phyloP scores from a whole-genome alignment of 495 filamentous ascomycete genomes.

The Rhizodiscina lignyota region DNA sequence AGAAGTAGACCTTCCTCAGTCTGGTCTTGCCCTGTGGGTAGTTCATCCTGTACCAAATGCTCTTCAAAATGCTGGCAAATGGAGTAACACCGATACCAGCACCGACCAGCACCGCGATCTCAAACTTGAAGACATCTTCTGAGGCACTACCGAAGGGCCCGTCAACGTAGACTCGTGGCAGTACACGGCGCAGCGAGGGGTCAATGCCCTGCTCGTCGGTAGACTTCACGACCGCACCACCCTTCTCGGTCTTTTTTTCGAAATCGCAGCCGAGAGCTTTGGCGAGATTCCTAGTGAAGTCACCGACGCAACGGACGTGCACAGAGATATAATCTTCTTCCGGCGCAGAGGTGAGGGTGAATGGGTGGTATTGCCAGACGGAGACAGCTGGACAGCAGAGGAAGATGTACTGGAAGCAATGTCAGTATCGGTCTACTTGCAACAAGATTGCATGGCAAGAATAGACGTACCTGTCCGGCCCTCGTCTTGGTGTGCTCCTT shows the following conservation, averaged over 20 bases:
- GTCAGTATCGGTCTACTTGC: slow-evolving; percentile 3
- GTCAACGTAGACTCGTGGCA: slow-evolving; percentile 62
- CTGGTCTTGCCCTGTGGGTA: slow-evolving; percentile 58
- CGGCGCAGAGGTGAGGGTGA: slow-evolving; percentile 62
- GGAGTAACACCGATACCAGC: slow-evolving; percentile 97
- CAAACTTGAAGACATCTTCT: slow-evolving; percentile 95
- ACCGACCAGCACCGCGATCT: slow-evolving; percentile 91
- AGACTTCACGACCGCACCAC: slow-evolving; percentile 36
- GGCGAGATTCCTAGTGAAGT: slow-evolving; percentile 50
- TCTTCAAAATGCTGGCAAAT: slow-evolving; percentile 86
- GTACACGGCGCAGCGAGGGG: slow-evolving; percentile 48
- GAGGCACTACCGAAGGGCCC: slow-evolving; percentile 91
- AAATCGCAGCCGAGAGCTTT: slow-evolving; percentile 54
- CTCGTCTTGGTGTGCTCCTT: slow-evolving; percentile 62
- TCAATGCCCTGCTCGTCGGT: slow-evolving; percentile 32
- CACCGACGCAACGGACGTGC: slow-evolving; percentile 54
- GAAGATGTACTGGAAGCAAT: slow-evolving; percentile 43
- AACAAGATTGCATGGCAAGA: neutral
- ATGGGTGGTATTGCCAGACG: slow-evolving; percentile 65
- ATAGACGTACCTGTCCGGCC: slow-evolving; percentile 41
- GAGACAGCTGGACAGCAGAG: slow-evolving; percentile 68
- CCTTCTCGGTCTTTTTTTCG: slow-evolving; percentile 26
- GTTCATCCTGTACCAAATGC: slow-evolving; percentile 78
- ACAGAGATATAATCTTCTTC: slow-evolving; percentile 74
- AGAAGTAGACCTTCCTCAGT: slow-evolving; percentile 68